Conservation (phyloP, 1,284 basidiomycete species). For the Testicularia cyperi region DNA sequence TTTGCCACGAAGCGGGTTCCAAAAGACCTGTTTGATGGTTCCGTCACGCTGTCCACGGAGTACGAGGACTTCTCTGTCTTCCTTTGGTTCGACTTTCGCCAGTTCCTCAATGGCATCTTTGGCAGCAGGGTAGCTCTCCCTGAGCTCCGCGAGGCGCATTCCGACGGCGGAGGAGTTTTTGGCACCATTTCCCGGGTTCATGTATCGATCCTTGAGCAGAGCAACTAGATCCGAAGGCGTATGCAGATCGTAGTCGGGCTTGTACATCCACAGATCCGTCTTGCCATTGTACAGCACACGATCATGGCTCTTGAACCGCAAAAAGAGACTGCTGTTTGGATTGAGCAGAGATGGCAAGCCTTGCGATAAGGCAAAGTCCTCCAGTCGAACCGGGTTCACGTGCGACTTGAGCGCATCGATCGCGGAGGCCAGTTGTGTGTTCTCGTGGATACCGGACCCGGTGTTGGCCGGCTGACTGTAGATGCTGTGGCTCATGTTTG, state of each 20-base stretch:
- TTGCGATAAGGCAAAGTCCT: conserved; percentile 79
- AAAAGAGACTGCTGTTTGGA: conserved; percentile 70
- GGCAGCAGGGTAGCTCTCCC: conserved; percentile 86
- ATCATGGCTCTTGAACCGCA: conserved; percentile 78
- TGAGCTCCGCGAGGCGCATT: conserved; percentile 77
- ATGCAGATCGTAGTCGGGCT: conserved; percentile 81
- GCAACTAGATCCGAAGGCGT: conserved; percentile 78
- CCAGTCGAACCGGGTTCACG: conserved; percentile 76
- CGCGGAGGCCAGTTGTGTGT: conserved; percentile 82
- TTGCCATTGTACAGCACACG: conserved; percentile 75
- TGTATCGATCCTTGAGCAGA: conserved; percentile 65
- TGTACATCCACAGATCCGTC: conserved; percentile 79
- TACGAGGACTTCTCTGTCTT: conserved; percentile 81
- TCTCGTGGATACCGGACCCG: conserved; percentile 76
- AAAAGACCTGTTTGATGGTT: conserved; percentile 73
- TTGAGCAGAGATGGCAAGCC: conserved; percentile 70
- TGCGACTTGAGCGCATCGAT: conserved; percentile 74
- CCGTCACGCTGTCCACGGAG: conserved; percentile 80
- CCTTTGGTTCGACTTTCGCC: conserved; percentile 61
- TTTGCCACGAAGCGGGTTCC: conserved; percentile 79
- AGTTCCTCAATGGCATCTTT: conserved; percentile 52
- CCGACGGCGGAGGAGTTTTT: conserved; percentile 62
- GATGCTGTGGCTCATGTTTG: too few relatives aligned
- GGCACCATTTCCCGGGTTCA: conserved; percentile 35
- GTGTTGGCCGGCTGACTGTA: conserved; percentile 83